Percentiles rank a stretch among this genome's conserved stretches.
Evolutionary conservation across 139 green algal species (phyloP).

Genomic region (Chloropicon primus): DNA sequence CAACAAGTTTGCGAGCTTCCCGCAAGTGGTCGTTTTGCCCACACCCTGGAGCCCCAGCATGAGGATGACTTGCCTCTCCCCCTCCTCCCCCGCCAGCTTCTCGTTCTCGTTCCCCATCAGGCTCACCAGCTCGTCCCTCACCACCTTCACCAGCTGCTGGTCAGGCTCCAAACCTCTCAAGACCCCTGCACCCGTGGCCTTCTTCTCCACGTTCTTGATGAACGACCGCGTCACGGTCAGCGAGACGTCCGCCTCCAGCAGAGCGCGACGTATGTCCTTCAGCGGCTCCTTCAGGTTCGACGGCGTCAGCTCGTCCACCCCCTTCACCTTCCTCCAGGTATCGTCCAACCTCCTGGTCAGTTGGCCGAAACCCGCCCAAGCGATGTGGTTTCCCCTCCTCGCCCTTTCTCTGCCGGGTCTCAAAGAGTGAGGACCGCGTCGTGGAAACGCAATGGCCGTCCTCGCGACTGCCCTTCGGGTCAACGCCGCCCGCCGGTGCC

Average conservation of each 20-base stretch:
- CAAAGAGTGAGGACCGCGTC: no score
- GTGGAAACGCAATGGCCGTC: no score
- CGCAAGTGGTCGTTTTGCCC: conserved; percentile 91
- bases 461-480: no score
- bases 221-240: conserved; percentile 83
- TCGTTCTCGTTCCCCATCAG: conserved; percentile 78
- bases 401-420: no score
- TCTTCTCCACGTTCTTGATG: conserved; percentile 71
- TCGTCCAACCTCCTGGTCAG: conserved; percentile 57
- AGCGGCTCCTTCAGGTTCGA: conserved; percentile 95
- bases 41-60: conserved; percentile 85
- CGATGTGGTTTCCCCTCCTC: not conserved
- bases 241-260: conserved; percentile 69
- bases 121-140: conserved; percentile 77
- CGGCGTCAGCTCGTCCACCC: conserved; percentile 63
- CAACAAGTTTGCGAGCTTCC: conserved; percentile 84
- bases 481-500: no score
- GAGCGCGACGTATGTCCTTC: conserved; percentile 76
- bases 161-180: conserved; percentile 73
- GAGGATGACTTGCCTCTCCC: conserved; percentile 44
- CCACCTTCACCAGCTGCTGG: conserved; percentile 86
- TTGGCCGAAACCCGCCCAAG: conserved; percentile 61
- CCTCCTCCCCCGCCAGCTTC: conserved; percentile 39
- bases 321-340: conserved; percentile 59
- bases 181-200: conserved; percentile 61